phyloP scores from a whole-genome alignment of 169 alveolate genomes.

The Perkinsus marinus region DNA sequence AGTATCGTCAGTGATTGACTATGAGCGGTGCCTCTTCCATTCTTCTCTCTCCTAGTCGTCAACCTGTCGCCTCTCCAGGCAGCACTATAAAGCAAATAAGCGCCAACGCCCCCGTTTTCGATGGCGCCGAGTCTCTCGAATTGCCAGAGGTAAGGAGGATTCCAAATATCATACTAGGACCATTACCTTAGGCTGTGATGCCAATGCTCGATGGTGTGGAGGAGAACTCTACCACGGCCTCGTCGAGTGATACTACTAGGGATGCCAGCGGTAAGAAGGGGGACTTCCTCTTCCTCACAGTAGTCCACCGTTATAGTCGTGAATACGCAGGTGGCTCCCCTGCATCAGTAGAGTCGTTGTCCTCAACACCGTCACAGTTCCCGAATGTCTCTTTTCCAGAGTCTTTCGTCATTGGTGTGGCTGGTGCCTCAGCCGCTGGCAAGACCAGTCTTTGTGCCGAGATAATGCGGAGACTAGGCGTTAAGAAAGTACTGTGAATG shows the following conservation, averaged over 20 bases:
- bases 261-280: neutral
- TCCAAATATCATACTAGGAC: no score
- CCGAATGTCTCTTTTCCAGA: neutral
- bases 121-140: neutral
- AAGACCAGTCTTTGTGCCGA: constrained; percentile 43
- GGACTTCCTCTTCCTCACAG: neutral
- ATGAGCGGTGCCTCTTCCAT: neutral
- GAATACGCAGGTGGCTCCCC: neutral
- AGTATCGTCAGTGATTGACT: neutral
- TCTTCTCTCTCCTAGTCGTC: neutral
- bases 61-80: neutral
- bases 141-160: neutral
- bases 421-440: constrained; percentile 66
- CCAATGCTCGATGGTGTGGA: neutral
- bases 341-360: neutral
- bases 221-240: neutral
- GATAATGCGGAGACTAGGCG: constrained; percentile 31
- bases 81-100: neutral
- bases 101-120: neutral
- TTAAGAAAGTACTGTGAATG: constrained; percentile 25
- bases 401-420: constrained; percentile 41
- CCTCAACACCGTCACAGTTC: neutral
- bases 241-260: neutral
- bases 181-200: neutral
- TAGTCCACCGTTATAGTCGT: neutral